Evolutionary conservation across 805 yeast genomes (phyloP).

Genomic region (Wickerhamiella australiensis): DNA sequence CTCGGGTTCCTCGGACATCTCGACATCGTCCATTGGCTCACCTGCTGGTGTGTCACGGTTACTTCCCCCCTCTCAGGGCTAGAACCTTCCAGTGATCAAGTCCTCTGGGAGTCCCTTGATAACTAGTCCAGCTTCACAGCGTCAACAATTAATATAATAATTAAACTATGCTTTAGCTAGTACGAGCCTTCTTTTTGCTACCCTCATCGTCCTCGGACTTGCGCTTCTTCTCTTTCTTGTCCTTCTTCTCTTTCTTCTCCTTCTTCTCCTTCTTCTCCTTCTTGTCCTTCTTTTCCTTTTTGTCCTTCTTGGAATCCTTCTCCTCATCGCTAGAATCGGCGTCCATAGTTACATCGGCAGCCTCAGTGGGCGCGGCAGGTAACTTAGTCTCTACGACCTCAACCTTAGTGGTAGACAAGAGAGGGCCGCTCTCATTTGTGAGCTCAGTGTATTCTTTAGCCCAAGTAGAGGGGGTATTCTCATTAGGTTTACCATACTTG

Average conservation of each 20-base stretch:
- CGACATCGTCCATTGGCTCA: too few species aligned
- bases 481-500: constrained; percentile 87
- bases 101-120: too few species aligned
- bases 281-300: constrained; percentile 43
- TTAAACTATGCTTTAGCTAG: constrained; percentile 3
- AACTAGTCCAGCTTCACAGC: too few species aligned
- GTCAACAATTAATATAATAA: neutral
- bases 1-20: too few species aligned
- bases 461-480: constrained; percentile 90
- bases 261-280: constrained; percentile 42
- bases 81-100: too few species aligned
- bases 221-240: constrained; percentile 51
- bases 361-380: constrained; percentile 15
- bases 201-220: constrained; percentile 41
- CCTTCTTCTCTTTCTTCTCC: constrained; percentile 44
- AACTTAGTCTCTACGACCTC: constrained; percentile 35
- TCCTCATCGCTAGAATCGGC: constrained; percentile 37
- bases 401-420: constrained; percentile 28
- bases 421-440: constrained; percentile 14
- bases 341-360: constrained; percentile 13
- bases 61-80: too few species aligned
- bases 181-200: constrained; percentile 32
- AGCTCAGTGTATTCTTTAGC: constrained; percentile 66
- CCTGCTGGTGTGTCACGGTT: too few species aligned
- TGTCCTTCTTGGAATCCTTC: constrained; percentile 41